These are phyloP conservation scores for Pulveroboletus ravenelii DNA, from an alignment of 768 basidiomycete genomes.

Conservation along the genomic window DNA sequence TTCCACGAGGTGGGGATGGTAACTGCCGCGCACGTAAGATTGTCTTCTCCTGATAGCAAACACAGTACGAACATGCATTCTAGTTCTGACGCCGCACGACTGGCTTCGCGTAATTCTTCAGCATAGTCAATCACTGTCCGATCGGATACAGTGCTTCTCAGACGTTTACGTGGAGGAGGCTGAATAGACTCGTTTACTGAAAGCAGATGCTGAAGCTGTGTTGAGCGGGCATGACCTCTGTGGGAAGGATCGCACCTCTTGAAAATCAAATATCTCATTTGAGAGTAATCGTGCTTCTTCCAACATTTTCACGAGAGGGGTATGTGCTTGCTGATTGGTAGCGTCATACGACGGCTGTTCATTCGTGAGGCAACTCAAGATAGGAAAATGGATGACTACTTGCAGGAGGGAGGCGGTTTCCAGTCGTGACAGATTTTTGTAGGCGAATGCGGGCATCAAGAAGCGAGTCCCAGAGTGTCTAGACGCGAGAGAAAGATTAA, in stretches of 20 bases:
- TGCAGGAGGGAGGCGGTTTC: slow-evolving; percentile 65
- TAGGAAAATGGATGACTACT: slow-evolving; percentile 23
- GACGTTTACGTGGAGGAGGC: slow-evolving; percentile 55
- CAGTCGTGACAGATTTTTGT: slow-evolving; percentile 69
- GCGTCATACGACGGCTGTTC: slow-evolving; percentile 31
- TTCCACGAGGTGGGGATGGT: slow-evolving; percentile 69
- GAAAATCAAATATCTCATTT: slow-evolving; percentile 62
- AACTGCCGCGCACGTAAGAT: slow-evolving; percentile 27
- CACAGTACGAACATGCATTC: slow-evolving; percentile 47
- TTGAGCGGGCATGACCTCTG: slow-evolving; percentile 10
- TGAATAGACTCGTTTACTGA: slow-evolving; percentile 43
- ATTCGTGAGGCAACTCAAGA: slow-evolving; percentile 11
- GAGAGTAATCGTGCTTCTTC: slow-evolving; percentile 57
- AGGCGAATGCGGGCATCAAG: slow-evolving; percentile 89
- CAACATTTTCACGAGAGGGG: slow-evolving; percentile 49
- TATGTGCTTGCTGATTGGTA: slow-evolving; percentile 36
- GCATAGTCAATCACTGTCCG: slow-evolving; percentile 5
- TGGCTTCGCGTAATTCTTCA: slow-evolving; percentile 39
- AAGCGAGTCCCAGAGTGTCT: slow-evolving; percentile 84
- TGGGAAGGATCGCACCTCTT: slow-evolving; percentile 47
- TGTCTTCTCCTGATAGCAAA: not conserved
- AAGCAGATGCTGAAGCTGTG: slow-evolving; percentile 39
- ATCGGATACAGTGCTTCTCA: slow-evolving; percentile 34
- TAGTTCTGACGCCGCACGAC: slow-evolving; percentile 38
- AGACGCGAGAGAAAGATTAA: slow-evolving; percentile 4